A percentile compares a stretch with the other conserved stretches of the same genome.
These are phyloP conservation scores for Pleurozium schreberi DNA, from an alignment of 225 moss, liverwort and hornwort species.

Conservation along the genomic window DNA sequence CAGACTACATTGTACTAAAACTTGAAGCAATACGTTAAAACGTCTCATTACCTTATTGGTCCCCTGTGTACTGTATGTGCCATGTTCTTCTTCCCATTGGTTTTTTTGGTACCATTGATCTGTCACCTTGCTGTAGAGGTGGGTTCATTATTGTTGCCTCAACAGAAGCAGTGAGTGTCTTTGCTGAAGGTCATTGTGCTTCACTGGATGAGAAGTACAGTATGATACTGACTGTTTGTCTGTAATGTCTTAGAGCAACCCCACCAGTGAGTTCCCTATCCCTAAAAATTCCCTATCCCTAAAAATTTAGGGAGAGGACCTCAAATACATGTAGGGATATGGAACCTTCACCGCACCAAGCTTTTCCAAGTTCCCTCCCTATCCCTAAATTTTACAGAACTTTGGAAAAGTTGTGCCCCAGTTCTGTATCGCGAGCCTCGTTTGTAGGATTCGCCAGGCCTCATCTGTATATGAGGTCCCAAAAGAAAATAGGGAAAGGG, in stretches of 20 bases:
- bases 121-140: background rate
- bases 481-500: too few relatives aligned
- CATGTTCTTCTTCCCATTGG: background rate
- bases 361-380: too few relatives aligned
- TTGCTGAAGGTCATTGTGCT: background rate
- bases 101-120: background rate
- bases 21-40: background rate
- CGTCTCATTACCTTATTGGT: background rate
- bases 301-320: too few relatives aligned
- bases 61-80: background rate
- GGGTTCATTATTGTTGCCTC: background rate
- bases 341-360: too few relatives aligned
- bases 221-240: background rate
- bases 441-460: too few relatives aligned
- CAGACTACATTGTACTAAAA: slow-evolving; percentile 26
- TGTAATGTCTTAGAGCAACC: background rate
- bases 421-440: too few relatives aligned
- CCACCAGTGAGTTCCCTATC: too few relatives aligned
- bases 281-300: too few relatives aligned
- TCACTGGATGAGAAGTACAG: background rate
- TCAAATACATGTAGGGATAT: too few relatives aligned
- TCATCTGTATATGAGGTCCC: too few relatives aligned
- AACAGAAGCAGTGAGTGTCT: background rate
- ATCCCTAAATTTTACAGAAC: too few relatives aligned
- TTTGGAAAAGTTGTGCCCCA: too few relatives aligned